Conservation (phyloP, 2,329 filamentous ascomycete genomes). For the Aspergillus proliferans region DNA sequence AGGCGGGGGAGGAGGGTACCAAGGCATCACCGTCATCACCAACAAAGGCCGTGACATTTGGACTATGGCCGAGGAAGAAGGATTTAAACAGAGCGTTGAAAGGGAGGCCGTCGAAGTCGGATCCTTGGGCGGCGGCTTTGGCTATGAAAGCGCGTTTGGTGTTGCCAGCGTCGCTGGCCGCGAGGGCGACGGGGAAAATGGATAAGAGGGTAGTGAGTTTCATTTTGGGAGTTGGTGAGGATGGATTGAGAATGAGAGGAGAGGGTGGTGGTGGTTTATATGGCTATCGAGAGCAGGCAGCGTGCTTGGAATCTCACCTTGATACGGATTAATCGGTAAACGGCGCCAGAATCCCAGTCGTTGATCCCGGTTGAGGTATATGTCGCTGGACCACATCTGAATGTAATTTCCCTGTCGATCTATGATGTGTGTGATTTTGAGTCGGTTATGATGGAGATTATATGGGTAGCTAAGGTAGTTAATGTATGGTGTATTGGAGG, state of each 20-base stretch:
- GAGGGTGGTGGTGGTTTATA: background rate
- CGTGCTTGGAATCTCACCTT: too few relatives aligned
- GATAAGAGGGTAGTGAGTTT: slow-evolving; percentile 1
- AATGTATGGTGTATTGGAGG: too few relatives aligned
- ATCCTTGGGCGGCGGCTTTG: slow-evolving; percentile 39
- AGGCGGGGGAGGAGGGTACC: slow-evolving; percentile 48
- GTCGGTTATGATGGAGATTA: too few relatives aligned
- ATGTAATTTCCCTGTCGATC: too few relatives aligned
- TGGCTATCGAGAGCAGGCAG: too few relatives aligned
- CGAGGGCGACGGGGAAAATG: background rate
- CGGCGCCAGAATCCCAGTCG: too few relatives aligned
- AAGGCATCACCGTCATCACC: slow-evolving; percentile 34
- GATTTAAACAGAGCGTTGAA: slow-evolving; percentile 41
- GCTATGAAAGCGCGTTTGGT: slow-evolving; percentile 32
- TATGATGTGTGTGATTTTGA: too few relatives aligned
- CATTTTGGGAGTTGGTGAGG: background rate
- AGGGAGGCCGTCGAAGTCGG: slow-evolving; percentile 42
- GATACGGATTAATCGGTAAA: too few relatives aligned
- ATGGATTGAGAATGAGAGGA: background rate
- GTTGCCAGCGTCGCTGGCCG: background rate
- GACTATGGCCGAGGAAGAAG: slow-evolving; percentile 46
- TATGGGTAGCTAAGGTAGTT: too few relatives aligned
- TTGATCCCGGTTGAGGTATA: too few relatives aligned
- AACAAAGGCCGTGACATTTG: slow-evolving; percentile 41
- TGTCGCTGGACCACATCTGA: too few relatives aligned